phyloP scores from a whole-genome alignment of 1,139 yeast species.

The Yamadazyma diddensiae region DNA sequence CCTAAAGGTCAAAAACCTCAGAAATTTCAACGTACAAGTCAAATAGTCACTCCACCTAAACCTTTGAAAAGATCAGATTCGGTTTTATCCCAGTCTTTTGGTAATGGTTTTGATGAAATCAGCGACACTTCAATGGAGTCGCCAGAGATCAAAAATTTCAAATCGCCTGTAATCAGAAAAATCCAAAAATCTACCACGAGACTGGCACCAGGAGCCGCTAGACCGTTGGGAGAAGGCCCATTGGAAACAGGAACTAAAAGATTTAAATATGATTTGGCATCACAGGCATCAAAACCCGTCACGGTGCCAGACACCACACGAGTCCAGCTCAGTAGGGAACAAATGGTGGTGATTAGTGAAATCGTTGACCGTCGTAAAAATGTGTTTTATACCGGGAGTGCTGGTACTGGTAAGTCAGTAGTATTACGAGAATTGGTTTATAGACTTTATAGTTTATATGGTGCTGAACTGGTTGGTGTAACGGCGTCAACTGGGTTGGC shows the following conservation, averaged over 20 bases:
- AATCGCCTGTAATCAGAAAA: constrained; percentile 15
- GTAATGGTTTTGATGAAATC: constrained; percentile 25
- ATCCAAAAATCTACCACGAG: no score
- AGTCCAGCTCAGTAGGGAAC: constrained; percentile 68
- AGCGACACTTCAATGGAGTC: constrained; percentile 31
- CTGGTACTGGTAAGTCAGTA: constrained; percentile 85
- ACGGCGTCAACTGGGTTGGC: constrained; percentile 94
- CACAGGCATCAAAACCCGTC: neutral
- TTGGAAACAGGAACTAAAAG: no score
- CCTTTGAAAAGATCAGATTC: constrained; percentile 20
- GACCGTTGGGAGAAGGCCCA: no score
- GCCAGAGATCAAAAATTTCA: constrained; percentile 29
- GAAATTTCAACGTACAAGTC: neutral
- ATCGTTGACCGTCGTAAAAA: constrained; percentile 55
- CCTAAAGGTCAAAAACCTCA: constrained; percentile 4
- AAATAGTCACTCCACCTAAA: constrained; percentile 20
- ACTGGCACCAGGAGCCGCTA: no score
- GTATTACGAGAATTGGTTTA: constrained; percentile 60
- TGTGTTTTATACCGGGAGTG: constrained; percentile 75
- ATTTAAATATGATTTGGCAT: no score
- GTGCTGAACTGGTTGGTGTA: constrained; percentile 59
- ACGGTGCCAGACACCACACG: constrained; percentile 7
- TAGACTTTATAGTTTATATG: constrained; percentile 33
- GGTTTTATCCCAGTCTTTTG: constrained; percentile 17
- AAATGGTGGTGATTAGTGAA: constrained; percentile 60